Percentiles rank a stretch among this genome's conserved stretches.
phyloP scores from a whole-genome alignment of 306 rosid species.

The Ormosia semicastrata region DNA sequence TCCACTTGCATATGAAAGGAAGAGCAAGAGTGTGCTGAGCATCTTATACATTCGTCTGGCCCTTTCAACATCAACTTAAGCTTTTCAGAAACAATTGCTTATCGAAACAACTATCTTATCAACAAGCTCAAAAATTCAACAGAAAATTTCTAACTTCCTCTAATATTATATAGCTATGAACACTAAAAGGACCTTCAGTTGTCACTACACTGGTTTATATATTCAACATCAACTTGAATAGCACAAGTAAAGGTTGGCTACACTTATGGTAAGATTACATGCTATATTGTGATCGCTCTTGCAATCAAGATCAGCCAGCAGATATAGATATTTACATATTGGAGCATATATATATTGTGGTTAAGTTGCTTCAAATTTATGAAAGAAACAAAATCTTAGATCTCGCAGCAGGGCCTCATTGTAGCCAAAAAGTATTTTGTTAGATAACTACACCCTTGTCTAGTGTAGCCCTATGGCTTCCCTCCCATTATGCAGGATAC shows the following conservation, averaged over 20 bases:
- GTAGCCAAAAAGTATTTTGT: constrained; percentile 12
- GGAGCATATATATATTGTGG: not conserved
- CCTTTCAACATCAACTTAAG: not conserved
- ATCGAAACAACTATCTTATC: not conserved
- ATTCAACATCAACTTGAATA: not conserved
- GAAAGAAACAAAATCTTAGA: not conserved
- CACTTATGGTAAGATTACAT: not conserved
- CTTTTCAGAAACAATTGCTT: not conserved
- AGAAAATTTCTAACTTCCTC: not conserved
- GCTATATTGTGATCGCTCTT: not conserved
- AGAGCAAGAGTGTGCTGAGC: not conserved
- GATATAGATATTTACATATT: not conserved
- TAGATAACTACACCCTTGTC: not conserved
- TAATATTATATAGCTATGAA: not conserved
- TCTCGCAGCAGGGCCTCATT: not conserved
- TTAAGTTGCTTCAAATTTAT: constrained; percentile 10
- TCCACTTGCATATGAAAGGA: not conserved
- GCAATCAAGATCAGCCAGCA: not conserved
- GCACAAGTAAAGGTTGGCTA: not conserved
- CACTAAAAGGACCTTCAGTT: not conserved
- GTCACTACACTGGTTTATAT: not conserved
- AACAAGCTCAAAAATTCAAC: not conserved
- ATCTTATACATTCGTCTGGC: not conserved
- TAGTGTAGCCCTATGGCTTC: constrained; percentile 6
- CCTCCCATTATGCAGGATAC: not conserved